Conservation (phyloP, 306 rosid species). For the Quercus engelmannii region DNA sequence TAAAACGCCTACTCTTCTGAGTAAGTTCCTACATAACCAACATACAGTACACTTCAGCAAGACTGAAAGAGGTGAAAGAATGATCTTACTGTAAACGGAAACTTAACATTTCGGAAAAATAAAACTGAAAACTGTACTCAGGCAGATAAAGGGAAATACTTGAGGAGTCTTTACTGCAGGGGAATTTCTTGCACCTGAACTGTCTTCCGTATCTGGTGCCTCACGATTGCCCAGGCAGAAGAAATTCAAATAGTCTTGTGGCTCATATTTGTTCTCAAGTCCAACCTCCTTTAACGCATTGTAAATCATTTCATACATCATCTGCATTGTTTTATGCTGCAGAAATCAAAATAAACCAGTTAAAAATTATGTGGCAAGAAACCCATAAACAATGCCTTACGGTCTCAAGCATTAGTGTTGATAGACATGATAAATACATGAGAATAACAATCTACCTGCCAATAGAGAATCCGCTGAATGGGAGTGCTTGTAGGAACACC, state of each 20-base stretch:
- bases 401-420: neutral
- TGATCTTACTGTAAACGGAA: too few species aligned
- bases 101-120: neutral
- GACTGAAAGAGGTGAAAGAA: neutral
- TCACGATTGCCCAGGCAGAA: conserved; percentile 97
- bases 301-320: conserved; percentile 84
- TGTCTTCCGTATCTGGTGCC: conserved; percentile 27
- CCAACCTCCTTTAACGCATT: conserved; percentile 68
- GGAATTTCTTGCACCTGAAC: conserved; percentile 10
- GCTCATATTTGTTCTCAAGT: conserved; percentile 62
- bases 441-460: conserved; percentile 55
- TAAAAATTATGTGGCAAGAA: conserved; percentile 3
- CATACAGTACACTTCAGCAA: conserved; percentile 2
- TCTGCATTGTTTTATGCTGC: conserved; percentile 90
- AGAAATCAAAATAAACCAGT: conserved; percentile 14
- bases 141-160: conserved; percentile 30
- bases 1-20: conserved; percentile 64
- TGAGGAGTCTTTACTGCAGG: conserved; percentile 49
- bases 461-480: conserved; percentile 72
- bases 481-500: conserved; percentile 69
- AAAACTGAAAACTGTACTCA: neutral
- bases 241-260: conserved; percentile 89
- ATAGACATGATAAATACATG: neutral
- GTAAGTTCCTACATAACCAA: conserved; percentile 46
- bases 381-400: neutral